Conservation (phyloP, 2,329 filamentous ascomycete species). For the Diaporthe capsici region DNA sequence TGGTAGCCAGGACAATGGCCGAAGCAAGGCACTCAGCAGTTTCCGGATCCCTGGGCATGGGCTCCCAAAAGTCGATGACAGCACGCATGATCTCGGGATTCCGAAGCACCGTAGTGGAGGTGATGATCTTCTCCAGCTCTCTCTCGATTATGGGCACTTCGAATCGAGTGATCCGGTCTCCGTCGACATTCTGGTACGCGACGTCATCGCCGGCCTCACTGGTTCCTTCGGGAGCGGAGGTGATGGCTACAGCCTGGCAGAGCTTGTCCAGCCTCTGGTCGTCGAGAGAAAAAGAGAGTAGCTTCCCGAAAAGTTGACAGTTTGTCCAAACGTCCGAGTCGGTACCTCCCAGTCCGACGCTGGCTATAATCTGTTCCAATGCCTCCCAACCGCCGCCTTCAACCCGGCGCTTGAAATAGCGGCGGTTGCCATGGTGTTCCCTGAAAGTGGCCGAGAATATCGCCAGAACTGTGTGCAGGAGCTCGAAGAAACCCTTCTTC, state of each 20-base stretch:
- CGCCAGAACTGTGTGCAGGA: slow-evolving; percentile 79
- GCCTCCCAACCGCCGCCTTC: slow-evolving; percentile 84
- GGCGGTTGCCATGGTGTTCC: slow-evolving; percentile 86
- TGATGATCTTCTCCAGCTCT: slow-evolving; percentile 64
- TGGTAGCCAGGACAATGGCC: slow-evolving; percentile 75
- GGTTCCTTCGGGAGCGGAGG: slow-evolving; percentile 29
- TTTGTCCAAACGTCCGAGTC: slow-evolving; percentile 78
- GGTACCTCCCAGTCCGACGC: slow-evolving; percentile 74
- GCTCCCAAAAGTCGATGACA: slow-evolving; percentile 75
- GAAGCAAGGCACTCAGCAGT: slow-evolving; percentile 66
- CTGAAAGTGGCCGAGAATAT: slow-evolving; percentile 82
- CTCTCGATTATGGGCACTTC: slow-evolving; percentile 50
- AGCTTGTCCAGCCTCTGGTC: slow-evolving; percentile 81
- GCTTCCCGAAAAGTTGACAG: slow-evolving; percentile 83
- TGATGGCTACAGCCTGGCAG: slow-evolving; percentile 66
- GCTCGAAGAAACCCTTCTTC: slow-evolving; percentile 74
- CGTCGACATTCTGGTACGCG: slow-evolving; percentile 6
- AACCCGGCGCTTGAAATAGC: slow-evolving; percentile 85
- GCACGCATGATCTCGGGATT: slow-evolving; percentile 75
- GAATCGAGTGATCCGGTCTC: slow-evolving; percentile 23
- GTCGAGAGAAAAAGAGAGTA: slow-evolving; percentile 85
- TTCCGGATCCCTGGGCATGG: slow-evolving; percentile 65
- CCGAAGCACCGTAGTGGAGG: slow-evolving; percentile 66
- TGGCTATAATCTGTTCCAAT: slow-evolving; percentile 79
- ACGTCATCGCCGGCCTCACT: slow-evolving; percentile 34